These are phyloP conservation scores for Chaetomiaceae sp. DNA, from an alignment of 2,329 filamentous ascomycete species.

Conservation along the genomic window DNA sequence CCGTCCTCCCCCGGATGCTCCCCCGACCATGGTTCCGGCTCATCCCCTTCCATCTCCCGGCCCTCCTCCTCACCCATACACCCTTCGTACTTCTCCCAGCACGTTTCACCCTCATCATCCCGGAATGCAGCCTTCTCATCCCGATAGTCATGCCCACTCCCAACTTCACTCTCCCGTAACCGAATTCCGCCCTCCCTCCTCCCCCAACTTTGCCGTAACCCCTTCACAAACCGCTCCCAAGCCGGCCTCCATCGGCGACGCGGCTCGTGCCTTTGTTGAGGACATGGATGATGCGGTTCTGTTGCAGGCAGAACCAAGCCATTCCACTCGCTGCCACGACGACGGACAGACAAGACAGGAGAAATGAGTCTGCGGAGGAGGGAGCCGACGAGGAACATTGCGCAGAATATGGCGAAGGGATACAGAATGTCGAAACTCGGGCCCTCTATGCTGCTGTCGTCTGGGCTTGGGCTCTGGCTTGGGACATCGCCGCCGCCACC, in stretches of 20 bases:
- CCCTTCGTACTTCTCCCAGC: background rate
- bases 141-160: no score
- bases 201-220: background rate
- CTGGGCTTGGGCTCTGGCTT: no score
- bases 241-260: no score
- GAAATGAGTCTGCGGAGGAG: no score
- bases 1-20: slow-evolving; percentile 6
- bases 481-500: no score
- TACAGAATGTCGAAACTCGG: no score
- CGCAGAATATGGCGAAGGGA: no score
- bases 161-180: background rate
- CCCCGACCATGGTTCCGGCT: background rate
- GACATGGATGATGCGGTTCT: background rate
- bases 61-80: background rate
- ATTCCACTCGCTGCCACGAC: no score
- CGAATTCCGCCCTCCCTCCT: background rate
- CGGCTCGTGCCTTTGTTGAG: background rate
- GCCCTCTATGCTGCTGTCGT: background rate
- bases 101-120: background rate
- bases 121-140: background rate
- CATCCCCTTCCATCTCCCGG: background rate
- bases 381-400: no score
- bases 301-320: no score
- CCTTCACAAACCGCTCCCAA: no score
- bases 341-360: no score